Evolutionary conservation across 1,284 basidiomycete species (phyloP).

Genomic region (Trichosporon sp.): DNA sequence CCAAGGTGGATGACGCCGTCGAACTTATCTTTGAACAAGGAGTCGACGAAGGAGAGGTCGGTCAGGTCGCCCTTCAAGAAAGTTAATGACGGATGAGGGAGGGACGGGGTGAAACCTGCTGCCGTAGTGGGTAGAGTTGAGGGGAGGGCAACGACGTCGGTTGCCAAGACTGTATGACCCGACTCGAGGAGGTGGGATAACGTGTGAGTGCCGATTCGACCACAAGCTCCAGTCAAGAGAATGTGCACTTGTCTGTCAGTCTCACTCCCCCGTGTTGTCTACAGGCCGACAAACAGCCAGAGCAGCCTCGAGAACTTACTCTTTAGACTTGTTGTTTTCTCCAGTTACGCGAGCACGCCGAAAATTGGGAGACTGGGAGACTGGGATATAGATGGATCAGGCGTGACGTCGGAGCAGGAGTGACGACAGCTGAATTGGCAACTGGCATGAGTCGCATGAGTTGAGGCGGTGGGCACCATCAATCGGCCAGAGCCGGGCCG

Average conservation of each 20-base stretch:
- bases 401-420: too few relatives aligned
- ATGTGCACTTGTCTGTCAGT: constrained; percentile 39
- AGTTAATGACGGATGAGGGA: neutral
- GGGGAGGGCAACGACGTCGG: constrained; percentile 44
- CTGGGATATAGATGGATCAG: too few relatives aligned
- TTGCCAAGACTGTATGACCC: constrained; percentile 44
- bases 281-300: too few relatives aligned
- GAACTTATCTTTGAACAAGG: constrained; percentile 13
- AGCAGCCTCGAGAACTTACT: too few relatives aligned
- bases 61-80: constrained; percentile 43
- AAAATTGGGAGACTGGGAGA: too few relatives aligned
- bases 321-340: too few relatives aligned
- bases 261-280: too few relatives aligned
- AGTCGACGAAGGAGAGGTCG: constrained; percentile 36
- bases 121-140: constrained; percentile 18
- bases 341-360: too few relatives aligned
- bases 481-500: neutral
- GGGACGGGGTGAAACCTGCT: neutral
- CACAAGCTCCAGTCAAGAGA: constrained; percentile 53
- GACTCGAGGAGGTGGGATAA: constrained; percentile 37
- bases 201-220: constrained; percentile 40
- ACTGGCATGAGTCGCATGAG: too few relatives aligned
- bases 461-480: neutral
- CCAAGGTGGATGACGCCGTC: constrained; percentile 56
- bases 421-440: too few relatives aligned